These are phyloP conservation scores for Metroxylon sagu DNA, from an alignment of 176 grass and related monocot species.

Conservation along the genomic window DNA sequence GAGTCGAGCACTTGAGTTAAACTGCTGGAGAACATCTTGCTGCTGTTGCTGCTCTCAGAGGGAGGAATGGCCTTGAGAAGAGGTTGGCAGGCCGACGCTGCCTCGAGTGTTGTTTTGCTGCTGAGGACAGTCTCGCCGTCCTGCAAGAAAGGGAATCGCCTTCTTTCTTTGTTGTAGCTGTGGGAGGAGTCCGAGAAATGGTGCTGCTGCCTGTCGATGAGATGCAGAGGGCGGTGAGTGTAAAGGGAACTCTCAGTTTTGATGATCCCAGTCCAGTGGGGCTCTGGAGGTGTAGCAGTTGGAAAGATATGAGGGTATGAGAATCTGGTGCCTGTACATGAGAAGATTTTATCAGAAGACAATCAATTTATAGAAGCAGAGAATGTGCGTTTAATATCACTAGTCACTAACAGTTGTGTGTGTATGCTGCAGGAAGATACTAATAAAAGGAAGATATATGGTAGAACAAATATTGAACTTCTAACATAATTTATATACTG, in stretches of 20 bases:
- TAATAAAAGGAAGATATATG: too few relatives aligned
- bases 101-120: constrained; percentile 20
- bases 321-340: constrained; percentile 47
- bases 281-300: constrained; percentile 1
- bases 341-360: background rate
- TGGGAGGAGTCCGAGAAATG: constrained; percentile 27
- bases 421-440: too few relatives aligned
- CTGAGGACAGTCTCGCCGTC: constrained; percentile 36
- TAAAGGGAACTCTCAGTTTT: constrained; percentile 34
- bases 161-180: constrained; percentile 33
- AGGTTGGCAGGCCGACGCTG: constrained; percentile 23
- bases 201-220: constrained; percentile 23
- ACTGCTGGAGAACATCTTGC: constrained; percentile 44
- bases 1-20: constrained; percentile 42
- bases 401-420: too few relatives aligned
- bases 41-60: constrained; percentile 25
- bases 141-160: constrained; percentile 54
- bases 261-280: constrained; percentile 37
- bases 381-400: too few relatives aligned
- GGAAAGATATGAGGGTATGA: constrained; percentile 33
- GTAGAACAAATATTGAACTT: too few relatives aligned
- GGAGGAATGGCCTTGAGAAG: constrained; percentile 30
- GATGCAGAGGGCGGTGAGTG: constrained; percentile 16
- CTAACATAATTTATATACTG: too few relatives aligned
- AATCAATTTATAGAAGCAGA: too few relatives aligned